Conservation (phyloP, 2,329 filamentous ascomycete genomes). For the Emmonsiellopsis sp. region DNA sequence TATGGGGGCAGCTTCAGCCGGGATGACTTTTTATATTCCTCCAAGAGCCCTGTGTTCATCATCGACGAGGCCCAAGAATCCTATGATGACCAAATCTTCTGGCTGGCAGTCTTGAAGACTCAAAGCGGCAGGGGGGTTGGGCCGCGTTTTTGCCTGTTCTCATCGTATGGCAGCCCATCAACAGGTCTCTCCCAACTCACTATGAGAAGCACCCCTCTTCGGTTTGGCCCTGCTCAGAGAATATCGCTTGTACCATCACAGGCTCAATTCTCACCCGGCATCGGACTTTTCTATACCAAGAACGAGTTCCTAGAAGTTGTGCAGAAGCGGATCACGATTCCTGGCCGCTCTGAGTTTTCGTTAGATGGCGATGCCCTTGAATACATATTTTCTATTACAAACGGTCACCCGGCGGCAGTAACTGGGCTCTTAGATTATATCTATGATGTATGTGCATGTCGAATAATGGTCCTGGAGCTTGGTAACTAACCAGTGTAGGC, state of each 20-base stretch:
- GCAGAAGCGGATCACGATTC: background rate
- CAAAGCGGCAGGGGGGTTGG: background rate
- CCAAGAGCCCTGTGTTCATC: background rate
- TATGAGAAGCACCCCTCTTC: background rate
- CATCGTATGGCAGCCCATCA: slow-evolving; percentile 1
- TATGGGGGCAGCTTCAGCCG: background rate
- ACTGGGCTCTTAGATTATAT: slow-evolving; percentile 1
- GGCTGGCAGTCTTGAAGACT: background rate
- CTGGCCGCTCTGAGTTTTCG: background rate
- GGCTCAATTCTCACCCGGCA: background rate
- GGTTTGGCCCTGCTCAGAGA: background rate
- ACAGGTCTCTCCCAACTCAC: background rate
- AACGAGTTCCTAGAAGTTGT: slow-evolving; percentile 1
- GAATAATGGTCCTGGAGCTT: background rate
- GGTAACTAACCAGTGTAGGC: slow-evolving; percentile 1
- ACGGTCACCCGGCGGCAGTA: slow-evolving; percentile 8
- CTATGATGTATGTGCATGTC: slow-evolving; percentile 2
- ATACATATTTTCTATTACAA: background rate
- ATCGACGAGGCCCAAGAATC: slow-evolving; percentile 2
- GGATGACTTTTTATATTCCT: background rate
- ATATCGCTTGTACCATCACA: background rate
- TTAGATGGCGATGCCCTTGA: background rate
- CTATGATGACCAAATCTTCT: background rate
- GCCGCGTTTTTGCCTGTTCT: background rate
- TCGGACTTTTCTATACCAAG: background rate